These are phyloP conservation scores for Bruguiera gymnorhiza DNA, from an alignment of 345 rosid genomes.

Conservation along the genomic window DNA sequence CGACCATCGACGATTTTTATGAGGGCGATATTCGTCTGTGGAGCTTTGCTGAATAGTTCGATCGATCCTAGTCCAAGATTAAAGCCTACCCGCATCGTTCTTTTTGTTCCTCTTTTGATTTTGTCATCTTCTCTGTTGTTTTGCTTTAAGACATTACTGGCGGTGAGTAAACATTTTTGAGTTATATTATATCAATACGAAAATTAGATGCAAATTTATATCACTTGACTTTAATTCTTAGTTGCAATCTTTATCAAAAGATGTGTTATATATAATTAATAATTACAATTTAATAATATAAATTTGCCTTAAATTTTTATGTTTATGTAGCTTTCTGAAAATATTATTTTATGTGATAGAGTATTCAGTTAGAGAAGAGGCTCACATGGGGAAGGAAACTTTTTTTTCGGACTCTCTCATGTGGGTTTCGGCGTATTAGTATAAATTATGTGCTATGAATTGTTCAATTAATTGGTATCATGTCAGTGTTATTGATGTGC, in stretches of 20 bases:
- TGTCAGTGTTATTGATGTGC: not conserved
- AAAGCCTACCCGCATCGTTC: not conserved
- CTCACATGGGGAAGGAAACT: constrained; percentile 37
- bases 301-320: too few species aligned
- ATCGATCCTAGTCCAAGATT: not conserved
- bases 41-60: constrained; percentile 55
- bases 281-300: not conserved
- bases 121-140: constrained; percentile 4
- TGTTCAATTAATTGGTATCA: constrained; percentile 6
- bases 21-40: constrained; percentile 76
- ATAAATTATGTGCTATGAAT: constrained; percentile 16
- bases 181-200: not conserved
- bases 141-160: constrained; percentile 37
- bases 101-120: constrained; percentile 15
- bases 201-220: too few species aligned
- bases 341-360: not conserved
- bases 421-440: constrained; percentile 27
- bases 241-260: too few species aligned
- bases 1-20: constrained; percentile 47
- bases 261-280: too few species aligned
- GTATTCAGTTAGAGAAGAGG: constrained; percentile 16
- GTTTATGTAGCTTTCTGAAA: too few species aligned
- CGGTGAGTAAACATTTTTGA: constrained; percentile 19
- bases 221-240: too few species aligned
- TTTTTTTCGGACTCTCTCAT: constrained; percentile 33